Evolutionary conservation across 179 eudicot species (phyloP).

Genomic region (Vitellaria paradoxa): DNA sequence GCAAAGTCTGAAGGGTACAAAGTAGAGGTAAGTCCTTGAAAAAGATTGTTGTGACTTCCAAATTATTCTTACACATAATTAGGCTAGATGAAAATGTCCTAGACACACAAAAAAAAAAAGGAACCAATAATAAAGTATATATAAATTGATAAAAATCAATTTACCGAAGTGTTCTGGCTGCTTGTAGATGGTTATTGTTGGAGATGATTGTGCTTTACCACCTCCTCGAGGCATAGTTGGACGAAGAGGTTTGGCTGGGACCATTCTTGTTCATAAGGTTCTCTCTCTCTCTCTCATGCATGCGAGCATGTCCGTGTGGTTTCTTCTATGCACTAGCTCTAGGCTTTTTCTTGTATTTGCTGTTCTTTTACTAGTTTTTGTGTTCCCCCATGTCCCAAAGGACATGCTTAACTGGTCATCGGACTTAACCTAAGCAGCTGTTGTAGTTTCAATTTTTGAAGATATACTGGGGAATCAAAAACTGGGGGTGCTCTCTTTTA

Average conservation of each 20-base stretch:
- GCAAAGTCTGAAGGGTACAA: constrained; percentile 95
- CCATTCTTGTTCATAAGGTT: constrained; percentile 92
- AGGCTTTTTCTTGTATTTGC: neutral
- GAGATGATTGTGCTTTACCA: constrained; percentile 97
- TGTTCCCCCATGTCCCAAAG: neutral
- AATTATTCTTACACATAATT: neutral
- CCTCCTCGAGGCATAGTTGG: constrained; percentile 98
- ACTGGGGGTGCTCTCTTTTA: neutral
- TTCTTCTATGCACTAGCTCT: constrained; percentile 4
- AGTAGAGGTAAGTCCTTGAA: constrained; percentile 62
- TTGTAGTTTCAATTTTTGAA: constrained; percentile 1
- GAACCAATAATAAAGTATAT: neutral
- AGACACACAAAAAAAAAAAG: too few species aligned
- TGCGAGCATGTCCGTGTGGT: neutral
- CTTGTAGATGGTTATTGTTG: constrained; percentile 87
- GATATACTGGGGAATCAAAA: neutral
- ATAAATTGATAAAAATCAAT: neutral
- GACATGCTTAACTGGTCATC: neutral
- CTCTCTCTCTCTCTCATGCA: constrained; percentile 4
- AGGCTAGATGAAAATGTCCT: neutral
- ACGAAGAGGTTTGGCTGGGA: constrained; percentile 97
- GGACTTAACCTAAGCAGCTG: neutral
- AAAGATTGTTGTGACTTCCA: neutral
- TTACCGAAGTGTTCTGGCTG: neutral
- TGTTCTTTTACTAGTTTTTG: neutral